phyloP scores from a whole-genome alignment of 768 basidiomycete species.

The Sarcodon aspratus region DNA sequence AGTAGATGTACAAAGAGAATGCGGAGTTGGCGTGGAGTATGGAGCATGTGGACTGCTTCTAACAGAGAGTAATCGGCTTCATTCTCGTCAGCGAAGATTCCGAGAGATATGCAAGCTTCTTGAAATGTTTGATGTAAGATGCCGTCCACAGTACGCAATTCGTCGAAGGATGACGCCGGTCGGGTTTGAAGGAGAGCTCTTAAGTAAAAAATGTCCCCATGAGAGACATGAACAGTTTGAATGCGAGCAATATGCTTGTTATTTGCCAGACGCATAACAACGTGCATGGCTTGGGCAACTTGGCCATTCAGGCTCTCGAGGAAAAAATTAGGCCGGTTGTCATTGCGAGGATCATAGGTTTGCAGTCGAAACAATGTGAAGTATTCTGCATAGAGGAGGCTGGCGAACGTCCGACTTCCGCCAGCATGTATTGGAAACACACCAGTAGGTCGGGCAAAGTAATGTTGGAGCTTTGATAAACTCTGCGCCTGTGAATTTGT shows the following conservation, averaged over 20 bases:
- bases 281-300: background rate
- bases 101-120: constrained; percentile 12
- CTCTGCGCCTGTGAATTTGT: background rate
- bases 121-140: constrained; percentile 12
- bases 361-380: constrained; percentile 8
- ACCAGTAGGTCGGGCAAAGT: constrained; percentile 10
- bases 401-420: constrained; percentile 1
- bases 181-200: background rate
- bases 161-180: background rate
- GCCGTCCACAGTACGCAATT: background rate
- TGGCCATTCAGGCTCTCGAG: background rate
- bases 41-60: constrained; percentile 21
- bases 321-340: background rate
- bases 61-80: constrained; percentile 19
- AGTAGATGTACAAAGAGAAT: constrained; percentile 27
- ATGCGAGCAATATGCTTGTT: background rate
- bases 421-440: background rate
- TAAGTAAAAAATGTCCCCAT: background rate
- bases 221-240: background rate
- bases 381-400: constrained; percentile 10
- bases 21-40: constrained; percentile 25
- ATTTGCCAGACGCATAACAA: background rate
- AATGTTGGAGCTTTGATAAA: constrained; percentile 10
- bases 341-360: constrained; percentile 1
- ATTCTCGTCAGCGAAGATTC: constrained; percentile 13